These are phyloP conservation scores for Sutorius australiensis DNA, from an alignment of 768 basidiomycete species.

Conservation along the genomic window DNA sequence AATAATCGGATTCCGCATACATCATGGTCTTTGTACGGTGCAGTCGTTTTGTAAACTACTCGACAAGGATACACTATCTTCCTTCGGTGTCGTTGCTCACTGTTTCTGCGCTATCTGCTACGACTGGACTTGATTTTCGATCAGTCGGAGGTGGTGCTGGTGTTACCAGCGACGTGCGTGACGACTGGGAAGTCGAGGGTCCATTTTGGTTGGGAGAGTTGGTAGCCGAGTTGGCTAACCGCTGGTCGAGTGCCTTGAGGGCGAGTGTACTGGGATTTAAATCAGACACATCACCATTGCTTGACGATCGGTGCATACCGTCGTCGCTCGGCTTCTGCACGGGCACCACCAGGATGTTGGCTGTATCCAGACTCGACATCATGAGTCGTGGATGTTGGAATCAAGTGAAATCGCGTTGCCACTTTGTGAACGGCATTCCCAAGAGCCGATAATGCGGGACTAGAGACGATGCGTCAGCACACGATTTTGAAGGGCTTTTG, in stretches of 20 bases:
- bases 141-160: constrained; percentile 35
- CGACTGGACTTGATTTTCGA: constrained; percentile 20
- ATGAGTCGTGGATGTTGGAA: constrained; percentile 51
- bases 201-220: constrained; percentile 31
- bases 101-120: constrained; percentile 18
- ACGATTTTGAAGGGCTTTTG: neutral
- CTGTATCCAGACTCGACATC: constrained; percentile 77
- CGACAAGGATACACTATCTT: constrained; percentile 18
- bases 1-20: constrained; percentile 8
- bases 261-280: constrained; percentile 76
- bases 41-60: neutral
- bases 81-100: constrained; percentile 18
- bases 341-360: constrained; percentile 78
- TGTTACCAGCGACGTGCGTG: constrained; percentile 25
- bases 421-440: constrained; percentile 66
- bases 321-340: constrained; percentile 95
- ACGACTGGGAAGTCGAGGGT: constrained; percentile 26
- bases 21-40: neutral
- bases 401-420: constrained; percentile 68
- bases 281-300: constrained; percentile 5
- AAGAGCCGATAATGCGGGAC: constrained; percentile 65
- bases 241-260: constrained; percentile 92
- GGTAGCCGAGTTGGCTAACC: constrained; percentile 61
- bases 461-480: constrained; percentile 28
- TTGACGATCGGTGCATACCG: constrained; percentile 48